Percentiles rank a stretch among this genome's conserved stretches.
phyloP scores from a whole-genome alignment of 768 basidiomycete genomes.

The Termitomyces sp. region DNA sequence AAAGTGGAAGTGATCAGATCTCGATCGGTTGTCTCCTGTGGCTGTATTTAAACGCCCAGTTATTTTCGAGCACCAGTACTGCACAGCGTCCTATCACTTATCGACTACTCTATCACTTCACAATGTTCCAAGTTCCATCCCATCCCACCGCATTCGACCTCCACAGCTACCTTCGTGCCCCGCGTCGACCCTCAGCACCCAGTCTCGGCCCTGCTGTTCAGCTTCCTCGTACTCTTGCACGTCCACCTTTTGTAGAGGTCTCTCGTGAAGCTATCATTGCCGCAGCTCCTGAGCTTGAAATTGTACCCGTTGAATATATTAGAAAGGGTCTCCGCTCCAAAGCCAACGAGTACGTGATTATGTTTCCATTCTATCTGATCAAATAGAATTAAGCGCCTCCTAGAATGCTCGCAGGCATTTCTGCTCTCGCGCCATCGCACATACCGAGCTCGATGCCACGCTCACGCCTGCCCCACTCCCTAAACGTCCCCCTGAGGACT shows the following conservation, averaged over 20 bases:
- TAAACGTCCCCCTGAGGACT: slow-evolving; percentile 42
- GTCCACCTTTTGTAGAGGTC: slow-evolving; percentile 57
- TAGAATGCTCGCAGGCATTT: slow-evolving; percentile 54
- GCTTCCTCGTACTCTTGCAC: slow-evolving; percentile 67
- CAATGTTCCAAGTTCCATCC: slow-evolving; percentile 47
- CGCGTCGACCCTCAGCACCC: slow-evolving; percentile 19
- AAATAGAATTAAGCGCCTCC: slow-evolving; percentile 4
- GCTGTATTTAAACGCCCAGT: slow-evolving; percentile 24
- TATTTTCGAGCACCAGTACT: slow-evolving; percentile 7
- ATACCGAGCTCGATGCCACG: slow-evolving; percentile 64
- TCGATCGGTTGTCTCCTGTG: slow-evolving; percentile 26
- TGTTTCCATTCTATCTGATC: slow-evolving; percentile 13
- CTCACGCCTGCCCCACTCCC: slow-evolving; percentile 57
- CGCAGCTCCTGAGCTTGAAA: slow-evolving; percentile 63
- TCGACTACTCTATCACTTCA: slow-evolving; percentile 4
- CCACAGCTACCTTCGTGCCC: slow-evolving; percentile 32
- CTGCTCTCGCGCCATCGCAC: slow-evolving; percentile 48
- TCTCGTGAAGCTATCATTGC: slow-evolving; percentile 55
- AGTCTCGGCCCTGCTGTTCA: slow-evolving; percentile 39
- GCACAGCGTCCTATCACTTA: not conserved
- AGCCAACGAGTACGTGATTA: slow-evolving; percentile 36
- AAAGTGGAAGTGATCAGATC: slow-evolving; percentile 28
- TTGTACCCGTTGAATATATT: slow-evolving; percentile 67
- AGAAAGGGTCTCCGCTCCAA: slow-evolving; percentile 52
- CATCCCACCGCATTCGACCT: slow-evolving; percentile 37